Evolutionary conservation across 2,329 filamentous ascomycete species (phyloP).

Genomic region (Pseudopyricularia javanii): DNA sequence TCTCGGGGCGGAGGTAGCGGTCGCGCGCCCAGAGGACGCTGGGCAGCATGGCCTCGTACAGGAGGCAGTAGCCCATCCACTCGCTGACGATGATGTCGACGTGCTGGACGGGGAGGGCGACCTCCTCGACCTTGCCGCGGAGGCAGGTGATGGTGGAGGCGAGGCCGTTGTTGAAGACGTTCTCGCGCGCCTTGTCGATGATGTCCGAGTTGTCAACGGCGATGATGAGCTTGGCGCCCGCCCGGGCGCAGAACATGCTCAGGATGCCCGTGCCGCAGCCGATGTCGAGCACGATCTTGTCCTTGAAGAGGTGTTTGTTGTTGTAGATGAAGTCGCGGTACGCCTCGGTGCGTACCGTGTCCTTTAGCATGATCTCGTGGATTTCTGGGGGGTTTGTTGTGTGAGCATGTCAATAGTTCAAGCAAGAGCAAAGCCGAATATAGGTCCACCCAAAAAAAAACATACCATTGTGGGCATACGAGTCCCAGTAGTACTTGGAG

Average conservation of each 20-base stretch:
- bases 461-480: slow-evolving; percentile 48
- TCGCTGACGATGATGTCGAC: slow-evolving; percentile 94
- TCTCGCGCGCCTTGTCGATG: slow-evolving; percentile 74
- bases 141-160: slow-evolving; percentile 65
- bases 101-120: slow-evolving; percentile 60
- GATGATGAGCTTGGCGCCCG: slow-evolving; percentile 75
- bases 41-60: slow-evolving; percentile 94
- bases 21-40: slow-evolving; percentile 83
- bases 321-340: slow-evolving; percentile 94
- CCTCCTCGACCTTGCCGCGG: slow-evolving; percentile 79
- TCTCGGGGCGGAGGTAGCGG: slow-evolving; percentile 62
- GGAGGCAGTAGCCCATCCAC: slow-evolving; percentile 93
- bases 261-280: slow-evolving; percentile 76
- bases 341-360: slow-evolving; percentile 73
- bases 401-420: not conserved
- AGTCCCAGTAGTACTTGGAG: slow-evolving; percentile 45
- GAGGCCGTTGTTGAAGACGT: slow-evolving; percentile 70
- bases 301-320: slow-evolving; percentile 76
- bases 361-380: slow-evolving; percentile 92
- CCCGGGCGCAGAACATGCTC: slow-evolving; percentile 88
- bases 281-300: slow-evolving; percentile 81
- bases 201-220: slow-evolving; percentile 90
- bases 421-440: not conserved
- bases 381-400: slow-evolving; percentile 45
- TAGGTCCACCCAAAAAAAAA: not conserved